phyloP scores from a whole-genome alignment of 2,329 filamentous ascomycete species.

The Xylariaceae sp. region DNA sequence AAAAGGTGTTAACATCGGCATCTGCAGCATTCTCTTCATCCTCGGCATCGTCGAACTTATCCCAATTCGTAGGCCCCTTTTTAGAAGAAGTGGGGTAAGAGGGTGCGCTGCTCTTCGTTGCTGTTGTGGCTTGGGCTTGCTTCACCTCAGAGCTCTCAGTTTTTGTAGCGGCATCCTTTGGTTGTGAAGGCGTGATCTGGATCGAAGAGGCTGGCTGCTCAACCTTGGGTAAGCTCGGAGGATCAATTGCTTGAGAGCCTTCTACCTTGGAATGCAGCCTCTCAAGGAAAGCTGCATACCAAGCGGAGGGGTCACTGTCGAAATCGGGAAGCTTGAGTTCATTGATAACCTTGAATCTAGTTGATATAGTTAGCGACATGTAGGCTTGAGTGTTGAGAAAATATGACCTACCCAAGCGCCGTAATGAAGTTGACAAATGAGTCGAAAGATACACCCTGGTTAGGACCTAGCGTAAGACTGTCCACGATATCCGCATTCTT shows the following conservation, averaged over 20 bases:
- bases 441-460: slow-evolving; percentile 13
- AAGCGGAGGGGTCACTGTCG: slow-evolving; percentile 15
- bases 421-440: slow-evolving; percentile 23
- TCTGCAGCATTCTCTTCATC: slow-evolving; percentile 54
- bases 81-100: slow-evolving; percentile 83
- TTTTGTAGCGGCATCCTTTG: slow-evolving; percentile 5
- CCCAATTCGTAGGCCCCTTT: slow-evolving; percentile 85
- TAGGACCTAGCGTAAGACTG: slow-evolving; percentile 21
- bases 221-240: slow-evolving; percentile 2
- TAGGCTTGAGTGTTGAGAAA: neutral
- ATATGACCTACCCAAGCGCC: slow-evolving; percentile 22
- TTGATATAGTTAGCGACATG: slow-evolving; percentile 9
- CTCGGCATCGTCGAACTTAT: slow-evolving; percentile 57
- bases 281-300: slow-evolving; percentile 25
- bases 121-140: slow-evolving; percentile 5
- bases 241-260: neutral
- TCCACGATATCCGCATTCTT: slow-evolving; percentile 39
- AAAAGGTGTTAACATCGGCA: slow-evolving; percentile 71
- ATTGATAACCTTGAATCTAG: slow-evolving; percentile 21
- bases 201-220: slow-evolving; percentile 10
- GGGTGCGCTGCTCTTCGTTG: slow-evolving; percentile 36
- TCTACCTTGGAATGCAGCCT: slow-evolving; percentile 25
- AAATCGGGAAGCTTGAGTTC: slow-evolving; percentile 22
- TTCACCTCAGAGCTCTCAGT: slow-evolving; percentile 13
- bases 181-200: slow-evolving; percentile 1